phyloP scores from a whole-genome alignment of 169 alveolate species.

The Plasmodium knowlesi region DNA sequence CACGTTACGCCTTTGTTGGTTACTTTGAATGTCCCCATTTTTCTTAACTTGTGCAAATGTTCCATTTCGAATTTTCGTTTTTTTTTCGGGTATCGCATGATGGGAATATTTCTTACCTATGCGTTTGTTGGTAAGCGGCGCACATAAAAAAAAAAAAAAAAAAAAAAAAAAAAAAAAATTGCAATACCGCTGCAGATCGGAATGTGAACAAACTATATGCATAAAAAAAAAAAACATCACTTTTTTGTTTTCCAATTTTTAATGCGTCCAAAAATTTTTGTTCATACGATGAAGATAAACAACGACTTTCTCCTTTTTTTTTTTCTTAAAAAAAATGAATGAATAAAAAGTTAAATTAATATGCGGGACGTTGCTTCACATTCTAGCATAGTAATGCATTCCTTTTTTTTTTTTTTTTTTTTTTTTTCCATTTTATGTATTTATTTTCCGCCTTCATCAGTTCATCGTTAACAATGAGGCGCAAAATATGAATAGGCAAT shows the following conservation, averaged over 20 bases:
- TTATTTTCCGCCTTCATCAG: not conserved
- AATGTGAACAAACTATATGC: not conserved
- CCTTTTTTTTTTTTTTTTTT: not conserved
- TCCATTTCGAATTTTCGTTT: not conserved
- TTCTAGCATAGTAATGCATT: constrained; percentile 9
- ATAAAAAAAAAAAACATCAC: constrained; percentile 10
- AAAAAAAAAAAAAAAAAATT: constrained; percentile 28
- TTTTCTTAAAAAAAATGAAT: not conserved
- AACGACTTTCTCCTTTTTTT: no score
- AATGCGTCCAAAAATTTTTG: constrained; percentile 5
- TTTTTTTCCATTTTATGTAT: not conserved
- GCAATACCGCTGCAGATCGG: not conserved
- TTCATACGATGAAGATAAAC: not conserved
- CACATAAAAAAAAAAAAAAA: constrained; percentile 17
- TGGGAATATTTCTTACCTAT: not conserved
- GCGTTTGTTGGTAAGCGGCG: not conserved
- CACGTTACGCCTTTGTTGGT: not conserved
- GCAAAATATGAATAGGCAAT: not conserved
- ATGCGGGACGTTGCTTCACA: not conserved
- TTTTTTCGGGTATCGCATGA: not conserved
- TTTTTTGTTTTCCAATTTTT: not conserved
- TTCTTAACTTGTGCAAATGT: not conserved
- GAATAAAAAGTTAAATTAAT: not conserved
- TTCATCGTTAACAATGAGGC: constrained; percentile 1
- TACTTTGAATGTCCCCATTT: not conserved